Conservation (phyloP, 1,284 basidiomycete genomes). For the Cryptococcus jaspeensis region DNA sequence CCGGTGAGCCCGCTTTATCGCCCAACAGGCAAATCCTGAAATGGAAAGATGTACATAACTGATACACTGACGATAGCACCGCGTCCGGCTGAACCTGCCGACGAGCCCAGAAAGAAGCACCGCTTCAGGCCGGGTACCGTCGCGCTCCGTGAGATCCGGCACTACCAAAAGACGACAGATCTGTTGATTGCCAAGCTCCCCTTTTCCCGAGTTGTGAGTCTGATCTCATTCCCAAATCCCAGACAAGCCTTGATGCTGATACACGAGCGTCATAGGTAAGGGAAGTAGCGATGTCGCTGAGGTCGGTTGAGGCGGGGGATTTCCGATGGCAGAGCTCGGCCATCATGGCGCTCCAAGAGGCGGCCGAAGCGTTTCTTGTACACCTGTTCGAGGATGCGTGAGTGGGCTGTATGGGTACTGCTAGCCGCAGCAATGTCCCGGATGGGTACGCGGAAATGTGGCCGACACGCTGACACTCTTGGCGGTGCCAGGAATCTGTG, state of each 20-base stretch:
- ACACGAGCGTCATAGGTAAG: conserved; percentile 64
- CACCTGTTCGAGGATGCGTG: conserved; percentile 95
- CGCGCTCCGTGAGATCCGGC: conserved; percentile 85
- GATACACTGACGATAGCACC: not conserved
- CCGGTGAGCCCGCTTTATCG: conserved; percentile 22
- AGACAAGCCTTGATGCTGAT: conserved; percentile 19
- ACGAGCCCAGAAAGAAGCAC: conserved; percentile 30
- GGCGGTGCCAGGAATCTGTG: conserved; percentile 70
- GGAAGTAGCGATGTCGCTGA: conserved; percentile 85
- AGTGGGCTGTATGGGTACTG: conserved; percentile 50
- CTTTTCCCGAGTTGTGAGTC: conserved; percentile 81
- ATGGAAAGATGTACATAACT: not conserved
- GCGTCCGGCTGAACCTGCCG: not conserved
- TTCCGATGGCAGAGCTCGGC: conserved; percentile 91
- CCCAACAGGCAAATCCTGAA: too few species aligned
- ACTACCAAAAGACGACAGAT: conserved; percentile 90
- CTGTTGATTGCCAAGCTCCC: conserved; percentile 81
- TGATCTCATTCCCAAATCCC: not conserved
- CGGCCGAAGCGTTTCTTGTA: conserved; percentile 88
- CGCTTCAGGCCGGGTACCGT: conserved; percentile 80
- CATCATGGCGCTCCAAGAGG: conserved; percentile 86
- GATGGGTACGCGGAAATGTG: not conserved
- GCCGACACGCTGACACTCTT: not conserved
- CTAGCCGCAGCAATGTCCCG: not conserved
- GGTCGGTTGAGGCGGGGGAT: conserved; percentile 66